A percentile compares a stretch with the other conserved stretches of the same genome.
phyloP scores from a whole-genome alignment of 768 basidiomycete species.

The Hortiboletus flavorubellus region DNA sequence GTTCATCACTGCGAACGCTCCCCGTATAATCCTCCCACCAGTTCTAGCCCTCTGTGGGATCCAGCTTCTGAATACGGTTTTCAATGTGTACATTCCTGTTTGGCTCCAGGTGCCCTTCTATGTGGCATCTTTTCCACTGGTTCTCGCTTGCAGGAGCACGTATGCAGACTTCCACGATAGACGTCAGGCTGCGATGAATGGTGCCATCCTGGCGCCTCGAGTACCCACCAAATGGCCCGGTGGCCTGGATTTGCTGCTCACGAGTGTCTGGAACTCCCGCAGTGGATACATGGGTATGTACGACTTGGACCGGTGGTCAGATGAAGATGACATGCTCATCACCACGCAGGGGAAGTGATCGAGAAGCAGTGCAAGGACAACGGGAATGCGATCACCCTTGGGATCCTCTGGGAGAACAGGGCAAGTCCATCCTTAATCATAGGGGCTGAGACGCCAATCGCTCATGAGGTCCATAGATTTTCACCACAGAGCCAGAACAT shows the following conservation, averaged over 20 bases:
- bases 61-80: slow-evolving; percentile 2
- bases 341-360: slow-evolving; percentile 28
- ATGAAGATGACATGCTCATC: background rate
- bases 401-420: slow-evolving; percentile 37
- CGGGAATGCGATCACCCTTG: slow-evolving; percentile 34
- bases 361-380: slow-evolving; percentile 21
- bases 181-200: slow-evolving; percentile 10
- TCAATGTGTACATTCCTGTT: background rate
- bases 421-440: slow-evolving; percentile 19
- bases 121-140: slow-evolving; percentile 21
- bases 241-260: slow-evolving; percentile 32
- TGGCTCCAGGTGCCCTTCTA: slow-evolving; percentile 13
- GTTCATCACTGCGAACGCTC: slow-evolving; percentile 23
- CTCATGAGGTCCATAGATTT: slow-evolving; percentile 29
- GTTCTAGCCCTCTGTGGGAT: slow-evolving; percentile 8
- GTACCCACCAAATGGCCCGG: slow-evolving; percentile 34
- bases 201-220: slow-evolving; percentile 32
- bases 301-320: background rate
- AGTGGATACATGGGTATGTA: slow-evolving; percentile 26
- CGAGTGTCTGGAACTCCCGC: slow-evolving; percentile 15
- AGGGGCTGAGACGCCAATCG: background rate
- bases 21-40: slow-evolving; percentile 15
- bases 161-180: slow-evolving; percentile 7
- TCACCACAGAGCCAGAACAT: slow-evolving; percentile 48
- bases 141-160: slow-evolving; percentile 10